phyloP scores from a whole-genome alignment of 768 basidiomycete genomes.

The Phallus indusiatus region DNA sequence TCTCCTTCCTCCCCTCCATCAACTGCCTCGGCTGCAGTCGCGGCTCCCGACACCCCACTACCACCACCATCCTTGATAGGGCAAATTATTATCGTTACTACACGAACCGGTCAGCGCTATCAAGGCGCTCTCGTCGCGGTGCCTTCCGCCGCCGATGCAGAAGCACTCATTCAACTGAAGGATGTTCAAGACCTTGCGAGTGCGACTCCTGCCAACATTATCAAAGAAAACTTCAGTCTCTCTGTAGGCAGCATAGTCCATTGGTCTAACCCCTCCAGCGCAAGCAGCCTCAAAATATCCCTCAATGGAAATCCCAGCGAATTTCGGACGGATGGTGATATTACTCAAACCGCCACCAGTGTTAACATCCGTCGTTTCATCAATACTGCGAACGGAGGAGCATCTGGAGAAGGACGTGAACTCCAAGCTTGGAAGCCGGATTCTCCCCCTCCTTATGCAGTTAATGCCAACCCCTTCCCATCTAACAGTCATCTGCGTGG shows the following conservation, averaged over 20 bases:
- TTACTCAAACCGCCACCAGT: constrained; percentile 34
- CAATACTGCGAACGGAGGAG: constrained; percentile 25
- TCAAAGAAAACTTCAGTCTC: constrained; percentile 63
- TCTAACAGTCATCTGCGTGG: constrained; percentile 27
- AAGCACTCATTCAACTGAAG: constrained; percentile 56
- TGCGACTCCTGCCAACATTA: constrained; percentile 47
- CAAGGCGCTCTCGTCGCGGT: constrained; percentile 51
- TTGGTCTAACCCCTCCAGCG: constrained; percentile 65
- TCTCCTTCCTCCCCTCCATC: constrained; percentile 21
- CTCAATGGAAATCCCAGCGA: constrained; percentile 7
- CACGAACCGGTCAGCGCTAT: constrained; percentile 61
- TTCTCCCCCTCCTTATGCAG: neutral
- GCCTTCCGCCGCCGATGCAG: constrained; percentile 11
- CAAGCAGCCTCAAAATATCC: constrained; percentile 56
- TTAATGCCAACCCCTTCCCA: constrained; percentile 10
- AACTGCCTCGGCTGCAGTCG: constrained; percentile 10
- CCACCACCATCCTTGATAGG: constrained; percentile 25
- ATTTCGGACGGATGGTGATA: constrained; percentile 83
- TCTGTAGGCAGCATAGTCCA: constrained; percentile 62
- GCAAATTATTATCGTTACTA: constrained; percentile 66
- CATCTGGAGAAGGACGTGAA: constrained; percentile 55
- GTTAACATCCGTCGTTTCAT: neutral
- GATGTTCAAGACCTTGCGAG: constrained; percentile 66
- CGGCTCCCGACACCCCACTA: constrained; percentile 30
- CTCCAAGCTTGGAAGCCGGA: constrained; percentile 69